Conservation (phyloP, 2,329 filamentous ascomycete species). For the Hyphodiscus sp. region DNA sequence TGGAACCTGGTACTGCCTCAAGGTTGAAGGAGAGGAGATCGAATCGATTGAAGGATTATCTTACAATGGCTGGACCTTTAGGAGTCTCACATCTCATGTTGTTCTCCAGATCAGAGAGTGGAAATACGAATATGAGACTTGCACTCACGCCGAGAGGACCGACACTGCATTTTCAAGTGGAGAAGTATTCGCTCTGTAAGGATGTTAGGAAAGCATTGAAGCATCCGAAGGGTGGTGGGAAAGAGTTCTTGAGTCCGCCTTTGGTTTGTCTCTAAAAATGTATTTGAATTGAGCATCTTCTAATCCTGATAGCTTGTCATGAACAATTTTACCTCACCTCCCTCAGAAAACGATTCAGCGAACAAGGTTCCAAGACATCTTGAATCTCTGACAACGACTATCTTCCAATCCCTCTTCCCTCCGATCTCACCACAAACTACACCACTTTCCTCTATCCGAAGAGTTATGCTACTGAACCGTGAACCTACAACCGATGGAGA, state of each 20-base stretch:
- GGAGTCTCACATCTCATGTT: constrained; percentile 89
- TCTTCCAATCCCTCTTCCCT: constrained; percentile 94
- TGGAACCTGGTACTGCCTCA: constrained; percentile 91
- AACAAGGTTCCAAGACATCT: constrained; percentile 85
- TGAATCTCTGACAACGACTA: constrained; percentile 83
- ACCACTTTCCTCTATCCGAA: constrained; percentile 83
- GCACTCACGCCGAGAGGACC: constrained; percentile 84
- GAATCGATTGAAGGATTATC: constrained; percentile 86
- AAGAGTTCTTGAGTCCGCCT: constrained; percentile 80
- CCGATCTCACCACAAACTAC: constrained; percentile 90
- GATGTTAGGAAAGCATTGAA: constrained; percentile 81
- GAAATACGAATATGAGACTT: constrained; percentile 88
- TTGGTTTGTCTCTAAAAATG: constrained; percentile 47
- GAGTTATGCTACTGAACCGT: constrained; percentile 85
- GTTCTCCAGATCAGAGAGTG: constrained; percentile 81
- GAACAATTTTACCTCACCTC: constrained; percentile 85
- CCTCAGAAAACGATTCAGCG: constrained; percentile 45
- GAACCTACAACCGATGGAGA: constrained; percentile 48
- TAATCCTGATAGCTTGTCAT: constrained; percentile 65
- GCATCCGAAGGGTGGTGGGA: constrained; percentile 73
- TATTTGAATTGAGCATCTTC: constrained; percentile 24
- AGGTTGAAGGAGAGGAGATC: constrained; percentile 82
- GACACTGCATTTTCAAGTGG: constrained; percentile 88
- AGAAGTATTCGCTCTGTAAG: constrained; percentile 90
- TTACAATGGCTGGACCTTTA: constrained; percentile 89